Evolutionary conservation across 1,284 basidiomycete genomes (phyloP).

Genomic region (Puccinia hordei): DNA sequence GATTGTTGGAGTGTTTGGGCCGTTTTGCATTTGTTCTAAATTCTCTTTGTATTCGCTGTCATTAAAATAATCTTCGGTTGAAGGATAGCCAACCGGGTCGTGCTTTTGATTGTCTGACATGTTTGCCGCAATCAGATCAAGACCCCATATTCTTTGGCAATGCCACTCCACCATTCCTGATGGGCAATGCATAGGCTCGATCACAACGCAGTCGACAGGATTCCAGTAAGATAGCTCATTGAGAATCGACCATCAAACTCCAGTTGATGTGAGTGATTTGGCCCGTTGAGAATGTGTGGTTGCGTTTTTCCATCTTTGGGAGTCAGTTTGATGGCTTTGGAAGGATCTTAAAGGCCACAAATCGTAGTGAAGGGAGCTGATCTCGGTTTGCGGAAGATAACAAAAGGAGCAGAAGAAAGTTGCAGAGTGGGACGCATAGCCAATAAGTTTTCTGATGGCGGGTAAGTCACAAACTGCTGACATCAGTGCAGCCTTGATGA

Average conservation of each 20-base stretch:
- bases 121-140: background rate
- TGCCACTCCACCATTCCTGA: constrained; percentile 37
- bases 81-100: background rate
- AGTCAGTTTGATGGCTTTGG: too few relatives aligned
- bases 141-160: constrained; percentile 3
- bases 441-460: too few relatives aligned
- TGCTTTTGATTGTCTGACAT: background rate
- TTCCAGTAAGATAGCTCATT: constrained; percentile 33
- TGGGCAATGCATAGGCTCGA: constrained; percentile 31
- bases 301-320: too few relatives aligned
- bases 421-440: background rate
- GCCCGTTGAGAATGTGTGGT: background rate
- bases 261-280: background rate
- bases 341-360: too few relatives aligned
- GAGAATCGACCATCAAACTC: constrained; percentile 26
- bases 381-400: background rate
- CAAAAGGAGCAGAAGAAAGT: background rate
- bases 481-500: too few relatives aligned
- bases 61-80: background rate
- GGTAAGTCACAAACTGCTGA: too few relatives aligned
- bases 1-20: background rate
- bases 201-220: constrained; percentile 1
- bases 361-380: too few relatives aligned
- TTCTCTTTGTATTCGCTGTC: background rate
- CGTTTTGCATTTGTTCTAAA: background rate